phyloP scores from a whole-genome alignment of 345 rosid genomes.

The Microthlaspi erraticum region DNA sequence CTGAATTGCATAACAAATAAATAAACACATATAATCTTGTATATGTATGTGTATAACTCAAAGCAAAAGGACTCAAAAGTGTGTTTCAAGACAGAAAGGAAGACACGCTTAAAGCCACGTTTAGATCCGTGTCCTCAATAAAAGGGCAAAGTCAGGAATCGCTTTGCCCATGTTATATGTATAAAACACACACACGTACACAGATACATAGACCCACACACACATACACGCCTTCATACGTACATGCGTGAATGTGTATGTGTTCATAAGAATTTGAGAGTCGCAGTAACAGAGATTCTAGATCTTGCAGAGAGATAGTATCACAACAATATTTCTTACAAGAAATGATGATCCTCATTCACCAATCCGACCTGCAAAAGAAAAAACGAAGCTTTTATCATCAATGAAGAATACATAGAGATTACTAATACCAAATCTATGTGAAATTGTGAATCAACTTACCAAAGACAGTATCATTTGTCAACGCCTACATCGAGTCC shows the following conservation, averaged over 20 bases:
- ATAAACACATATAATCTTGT: background rate
- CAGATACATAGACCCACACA: constrained; percentile 17
- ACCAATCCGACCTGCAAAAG: constrained; percentile 27
- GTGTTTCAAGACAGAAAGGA: background rate
- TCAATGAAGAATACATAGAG: constrained; percentile 9
- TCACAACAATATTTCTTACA: constrained; percentile 40
- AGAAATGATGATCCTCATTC: constrained; percentile 23
- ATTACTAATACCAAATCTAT: constrained; percentile 8
- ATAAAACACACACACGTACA: constrained; percentile 25
- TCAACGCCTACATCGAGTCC: constrained; percentile 98
- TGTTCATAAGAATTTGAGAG: constrained; percentile 25
- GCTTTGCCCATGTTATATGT: constrained; percentile 22
- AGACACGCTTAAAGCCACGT: background rate
- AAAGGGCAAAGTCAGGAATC: constrained; percentile 14
- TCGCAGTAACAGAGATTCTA: constrained; percentile 18
- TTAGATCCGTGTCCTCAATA: constrained; percentile 17
- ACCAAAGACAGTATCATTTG: constrained; percentile 27
- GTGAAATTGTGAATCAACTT: constrained; percentile 20
- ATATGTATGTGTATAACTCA: too few species aligned
- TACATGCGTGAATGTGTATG: constrained; percentile 25
- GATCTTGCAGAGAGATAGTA: constrained; percentile 9
- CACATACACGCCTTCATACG: constrained; percentile 30
- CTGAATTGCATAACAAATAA: background rate
- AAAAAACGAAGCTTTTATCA: background rate
- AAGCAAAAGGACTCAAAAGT: background rate